Evolutionary conservation across 75 land plant genomes (phyloP).

Genomic region (Cupressus sempervirens): DNA sequence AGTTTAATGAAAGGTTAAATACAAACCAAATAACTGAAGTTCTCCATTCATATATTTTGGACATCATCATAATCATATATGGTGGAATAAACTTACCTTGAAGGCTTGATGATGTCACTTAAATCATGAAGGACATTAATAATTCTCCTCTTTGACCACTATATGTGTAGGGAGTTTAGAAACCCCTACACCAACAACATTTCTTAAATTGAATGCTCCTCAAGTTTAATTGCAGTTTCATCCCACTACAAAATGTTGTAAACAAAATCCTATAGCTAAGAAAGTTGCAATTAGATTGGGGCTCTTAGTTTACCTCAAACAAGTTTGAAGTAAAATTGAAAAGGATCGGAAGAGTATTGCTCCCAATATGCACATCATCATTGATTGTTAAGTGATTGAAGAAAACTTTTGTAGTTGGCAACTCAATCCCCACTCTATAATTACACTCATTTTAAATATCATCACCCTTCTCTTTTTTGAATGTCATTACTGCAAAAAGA

Average conservation of each 20-base stretch:
- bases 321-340: slow-evolving; percentile 34
- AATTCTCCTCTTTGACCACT: slow-evolving; percentile 39
- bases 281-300: too few species aligned
- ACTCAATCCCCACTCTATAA: slow-evolving; percentile 71
- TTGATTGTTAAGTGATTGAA: slow-evolving; percentile 57
- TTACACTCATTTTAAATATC: too few species aligned
- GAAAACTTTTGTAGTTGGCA: slow-evolving; percentile 76
- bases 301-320: slow-evolving; percentile 42
- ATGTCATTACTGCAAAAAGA: too few species aligned
- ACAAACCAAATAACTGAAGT: background rate
- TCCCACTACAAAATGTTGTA: background rate
- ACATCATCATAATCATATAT: too few species aligned
- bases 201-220: background rate
- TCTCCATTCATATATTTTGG: slow-evolving; percentile 22
- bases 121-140: slow-evolving; percentile 55
- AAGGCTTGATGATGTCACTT: slow-evolving; percentile 71
- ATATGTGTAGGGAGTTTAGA: slow-evolving; percentile 26
- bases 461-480: background rate
- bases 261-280: too few species aligned
- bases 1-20: background rate
- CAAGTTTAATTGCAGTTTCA: background rate
- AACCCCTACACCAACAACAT: slow-evolving; percentile 17
- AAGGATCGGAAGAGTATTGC: slow-evolving; percentile 63
- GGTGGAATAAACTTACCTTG: slow-evolving; percentile 35
- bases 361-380: slow-evolving; percentile 54